These are phyloP conservation scores for Monosporascus sp. DNA, from an alignment of 2,329 filamentous ascomycete genomes.

Conservation along the genomic window DNA sequence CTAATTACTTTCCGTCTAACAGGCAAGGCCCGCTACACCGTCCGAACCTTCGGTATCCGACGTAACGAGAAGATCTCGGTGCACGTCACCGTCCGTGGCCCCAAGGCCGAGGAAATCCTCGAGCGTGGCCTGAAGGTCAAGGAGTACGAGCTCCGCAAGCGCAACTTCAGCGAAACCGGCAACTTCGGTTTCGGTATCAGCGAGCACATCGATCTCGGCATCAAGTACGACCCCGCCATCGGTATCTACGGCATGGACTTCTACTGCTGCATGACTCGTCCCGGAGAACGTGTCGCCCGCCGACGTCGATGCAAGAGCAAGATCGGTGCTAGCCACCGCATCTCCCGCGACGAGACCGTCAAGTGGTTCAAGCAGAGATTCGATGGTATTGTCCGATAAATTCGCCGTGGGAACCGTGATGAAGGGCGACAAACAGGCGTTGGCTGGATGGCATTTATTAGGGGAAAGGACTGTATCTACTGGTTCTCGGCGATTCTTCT, in stretches of 20 bases:
- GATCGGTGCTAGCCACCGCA: slow-evolving; percentile 85
- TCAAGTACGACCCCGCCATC: slow-evolving; percentile 99
- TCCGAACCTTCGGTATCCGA: slow-evolving; percentile 99
- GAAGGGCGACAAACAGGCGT: slow-evolving; percentile 27
- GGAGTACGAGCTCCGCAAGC: slow-evolving; percentile 99
- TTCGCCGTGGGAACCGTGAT: slow-evolving; percentile 15
- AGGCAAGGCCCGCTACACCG: slow-evolving; percentile 99
- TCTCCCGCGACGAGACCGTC: slow-evolving; percentile 91
- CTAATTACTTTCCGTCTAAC: slow-evolving; percentile 17
- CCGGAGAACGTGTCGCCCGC: slow-evolving; percentile 95
- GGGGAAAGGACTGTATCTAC: slow-evolving; percentile 36
- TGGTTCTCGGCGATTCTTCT: slow-evolving; percentile 38
- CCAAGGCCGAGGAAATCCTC: slow-evolving; percentile 98
- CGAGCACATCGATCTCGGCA: slow-evolving; percentile 99
- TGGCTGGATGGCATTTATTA: slow-evolving; percentile 31
- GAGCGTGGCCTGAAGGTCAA: slow-evolving; percentile 99
- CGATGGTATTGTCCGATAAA: slow-evolving; percentile 98
- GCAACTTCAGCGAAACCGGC: slow-evolving; percentile 99
- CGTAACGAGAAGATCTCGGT: slow-evolving; percentile 99
- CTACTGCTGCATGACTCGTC: slow-evolving; percentile 99
- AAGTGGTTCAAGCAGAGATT: slow-evolving; percentile 92
- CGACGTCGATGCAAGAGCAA: slow-evolving; percentile 83
- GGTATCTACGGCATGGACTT: slow-evolving; percentile 99
- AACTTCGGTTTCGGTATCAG: slow-evolving; percentile 99
- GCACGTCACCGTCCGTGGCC: slow-evolving; percentile 98